phyloP scores from a whole-genome alignment of 768 basidiomycete species.

The Suillus cothurnatus region DNA sequence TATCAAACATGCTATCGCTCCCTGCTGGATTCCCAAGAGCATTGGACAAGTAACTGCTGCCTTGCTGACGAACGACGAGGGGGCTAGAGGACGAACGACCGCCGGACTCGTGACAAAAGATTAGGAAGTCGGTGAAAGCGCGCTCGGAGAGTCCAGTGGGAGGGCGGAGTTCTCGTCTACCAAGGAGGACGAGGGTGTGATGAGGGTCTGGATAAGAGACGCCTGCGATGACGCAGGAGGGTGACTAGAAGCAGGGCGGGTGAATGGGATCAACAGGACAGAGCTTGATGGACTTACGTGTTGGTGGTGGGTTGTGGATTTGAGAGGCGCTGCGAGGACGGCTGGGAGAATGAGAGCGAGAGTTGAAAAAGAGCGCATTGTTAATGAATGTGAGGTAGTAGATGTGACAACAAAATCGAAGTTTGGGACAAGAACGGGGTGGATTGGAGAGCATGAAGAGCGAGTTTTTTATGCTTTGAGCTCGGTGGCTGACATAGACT shows the following conservation, averaged over 20 bases:
- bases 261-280: neutral
- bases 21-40: neutral
- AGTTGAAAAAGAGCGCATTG: slow-evolving; percentile 22
- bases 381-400: slow-evolving; percentile 16
- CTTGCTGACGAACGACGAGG: slow-evolving; percentile 26
- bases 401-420: neutral
- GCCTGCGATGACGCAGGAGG: slow-evolving; percentile 28
- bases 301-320: neutral
- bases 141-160: slow-evolving; percentile 25
- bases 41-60: slow-evolving; percentile 13
- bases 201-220: slow-evolving; percentile 25
- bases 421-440: neutral
- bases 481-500: slow-evolving; percentile 10
- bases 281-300: neutral
- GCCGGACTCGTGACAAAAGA: slow-evolving; percentile 27
- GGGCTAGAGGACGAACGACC: slow-evolving; percentile 8
- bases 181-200: slow-evolving; percentile 25
- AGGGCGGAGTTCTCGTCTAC: slow-evolving; percentile 19
- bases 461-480: neutral
- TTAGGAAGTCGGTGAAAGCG: slow-evolving; percentile 28
- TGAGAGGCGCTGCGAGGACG: slow-evolving; percentile 22
- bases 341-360: slow-evolving; percentile 21
- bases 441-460: neutral
- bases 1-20: neutral
- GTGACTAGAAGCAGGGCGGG: slow-evolving; percentile 12